Base-by-base conservation (phyloP, 1,284 basidiomycete genomes). In the Pterulicium gracile region DNA sequence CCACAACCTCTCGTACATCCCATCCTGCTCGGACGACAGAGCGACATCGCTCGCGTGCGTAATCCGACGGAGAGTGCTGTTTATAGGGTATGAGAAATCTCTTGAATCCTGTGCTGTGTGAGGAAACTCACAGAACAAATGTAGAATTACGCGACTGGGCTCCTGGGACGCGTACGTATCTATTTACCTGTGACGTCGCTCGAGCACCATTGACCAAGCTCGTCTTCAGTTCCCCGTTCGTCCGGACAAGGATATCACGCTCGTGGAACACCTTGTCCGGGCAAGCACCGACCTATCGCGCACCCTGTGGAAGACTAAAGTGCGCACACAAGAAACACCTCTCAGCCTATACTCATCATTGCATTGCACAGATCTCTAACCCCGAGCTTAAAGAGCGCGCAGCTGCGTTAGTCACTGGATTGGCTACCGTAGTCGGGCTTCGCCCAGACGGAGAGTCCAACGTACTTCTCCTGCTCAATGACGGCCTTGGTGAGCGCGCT, bases 1-100 rank as follows among this genome's bases (percentile, higher is more conserved):
- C 82, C 84, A 1, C 81, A 85, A 53, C 79, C 86, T 1, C 73
- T 89, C 32, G 84, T 88, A 0, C 88, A 90, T 55, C 87, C 87
- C 10, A 85, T 89, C 53, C 70, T 89, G 5, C 73, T 89, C 2
- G 87, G 86, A 12, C 68, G 86, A 41, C 87, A 89, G 66, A 87
- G 85, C 54, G 87, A 90, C 63, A 81, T 79, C 21, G 79, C 78
- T n/a, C 74, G 83, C 39, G 85, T 88, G 4, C 67, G 86, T 44
- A 79, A 86, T 52, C 72, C 80, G 4, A 67, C 72, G 21, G 84
- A 89, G 61, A 88, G 84, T 55, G 81, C 87, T 1, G 68, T 86
- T 4, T 88, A 88, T 60, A 77, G 86, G 36, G 36, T 39, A 39
- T 17, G 36, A 39, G 36, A 7, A n/a, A n/a, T n/a, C n/a, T n/a